Percentiles rank a stretch among this genome's conserved stretches.
phyloP scores from a whole-genome alignment of 352 stramenopile species.

The Peronospora farinosa region DNA sequence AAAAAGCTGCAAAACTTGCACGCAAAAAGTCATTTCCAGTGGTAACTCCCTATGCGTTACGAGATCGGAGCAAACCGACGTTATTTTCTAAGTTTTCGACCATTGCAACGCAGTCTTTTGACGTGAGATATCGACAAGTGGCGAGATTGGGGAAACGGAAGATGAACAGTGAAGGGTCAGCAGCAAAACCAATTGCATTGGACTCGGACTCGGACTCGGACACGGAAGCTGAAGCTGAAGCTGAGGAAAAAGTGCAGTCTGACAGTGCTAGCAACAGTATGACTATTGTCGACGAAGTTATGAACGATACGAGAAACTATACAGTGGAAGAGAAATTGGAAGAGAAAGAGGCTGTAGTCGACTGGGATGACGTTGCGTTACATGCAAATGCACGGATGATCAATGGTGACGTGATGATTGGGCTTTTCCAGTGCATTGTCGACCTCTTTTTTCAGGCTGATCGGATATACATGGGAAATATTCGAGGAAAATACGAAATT shows the following conservation, averaged over 20 bases:
- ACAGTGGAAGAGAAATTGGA: slow-evolving; percentile 7
- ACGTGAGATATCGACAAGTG: background rate
- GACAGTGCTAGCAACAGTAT: slow-evolving; percentile 2
- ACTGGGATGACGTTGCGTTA: slow-evolving; percentile 24
- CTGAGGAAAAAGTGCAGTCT: slow-evolving; percentile 14
- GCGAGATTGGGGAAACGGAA: slow-evolving; percentile 23
- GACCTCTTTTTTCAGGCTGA: slow-evolving; percentile 34
- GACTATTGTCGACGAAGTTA: slow-evolving; percentile 7
- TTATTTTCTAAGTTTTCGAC: slow-evolving; percentile 5
- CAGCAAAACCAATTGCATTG: slow-evolving; percentile 43
- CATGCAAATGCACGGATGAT: slow-evolving; percentile 13
- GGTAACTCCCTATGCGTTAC: slow-evolving; percentile 13
- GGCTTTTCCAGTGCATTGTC: slow-evolving; percentile 32
- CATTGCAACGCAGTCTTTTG: slow-evolving; percentile 1
- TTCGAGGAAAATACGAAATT: slow-evolving; percentile 29
- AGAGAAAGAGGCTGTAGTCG: slow-evolving; percentile 12
- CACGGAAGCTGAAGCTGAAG: slow-evolving; percentile 27
- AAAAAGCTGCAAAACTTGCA: slow-evolving; percentile 4
- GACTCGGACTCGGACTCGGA: slow-evolving; percentile 44
- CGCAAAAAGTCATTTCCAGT: slow-evolving; percentile 2
- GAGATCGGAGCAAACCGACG: slow-evolving; percentile 8
- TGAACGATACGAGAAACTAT: slow-evolving; percentile 7
- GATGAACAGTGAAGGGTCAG: slow-evolving; percentile 28
- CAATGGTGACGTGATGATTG: slow-evolving; percentile 38
- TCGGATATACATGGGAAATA: slow-evolving; percentile 33